These are phyloP conservation scores for Neurospora sp. DNA, from an alignment of 495 filamentous ascomycete genomes.

Conservation along the genomic window DNA sequence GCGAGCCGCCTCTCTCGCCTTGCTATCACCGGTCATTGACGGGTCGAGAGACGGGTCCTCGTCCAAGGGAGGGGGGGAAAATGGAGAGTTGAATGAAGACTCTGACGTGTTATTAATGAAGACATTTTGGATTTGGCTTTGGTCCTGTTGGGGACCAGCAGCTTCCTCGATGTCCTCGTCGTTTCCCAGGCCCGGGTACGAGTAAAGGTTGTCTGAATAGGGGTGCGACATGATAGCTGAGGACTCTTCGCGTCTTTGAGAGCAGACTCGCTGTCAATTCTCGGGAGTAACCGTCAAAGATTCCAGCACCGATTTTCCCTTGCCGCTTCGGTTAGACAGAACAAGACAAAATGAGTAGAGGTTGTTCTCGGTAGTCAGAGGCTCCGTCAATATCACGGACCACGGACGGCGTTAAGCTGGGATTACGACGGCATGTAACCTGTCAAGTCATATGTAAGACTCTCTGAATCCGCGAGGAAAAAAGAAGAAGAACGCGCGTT, in stretches of 20 bases:
- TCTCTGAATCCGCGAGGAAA: background rate
- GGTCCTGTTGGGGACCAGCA: background rate
- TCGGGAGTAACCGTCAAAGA: background rate
- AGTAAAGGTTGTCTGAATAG: constrained; percentile 38
- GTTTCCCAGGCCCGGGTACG: constrained; percentile 23
- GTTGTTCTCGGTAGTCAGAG: background rate
- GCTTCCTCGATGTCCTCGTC: constrained; percentile 21
- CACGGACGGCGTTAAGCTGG: background rate
- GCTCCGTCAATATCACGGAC: background rate
- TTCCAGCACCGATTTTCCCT: background rate
- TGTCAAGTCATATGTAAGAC: background rate
- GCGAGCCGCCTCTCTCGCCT: constrained; percentile 29
- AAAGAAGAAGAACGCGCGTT: background rate
- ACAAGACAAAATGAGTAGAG: background rate
- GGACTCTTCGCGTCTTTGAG: background rate
- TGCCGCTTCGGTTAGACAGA: background rate
- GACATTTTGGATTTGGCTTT: background rate
- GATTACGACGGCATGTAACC: background rate
- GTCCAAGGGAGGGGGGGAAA: background rate
- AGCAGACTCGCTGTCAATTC: background rate
- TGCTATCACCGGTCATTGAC: constrained; percentile 24
- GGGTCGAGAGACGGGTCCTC: constrained; percentile 1
- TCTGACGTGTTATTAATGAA: background rate
- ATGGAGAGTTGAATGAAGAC: background rate
- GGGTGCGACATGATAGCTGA: constrained; percentile 7